These are phyloP conservation scores for Phytophthora rubi DNA, from an alignment of 352 stramenopile species.

Conservation along the genomic window DNA sequence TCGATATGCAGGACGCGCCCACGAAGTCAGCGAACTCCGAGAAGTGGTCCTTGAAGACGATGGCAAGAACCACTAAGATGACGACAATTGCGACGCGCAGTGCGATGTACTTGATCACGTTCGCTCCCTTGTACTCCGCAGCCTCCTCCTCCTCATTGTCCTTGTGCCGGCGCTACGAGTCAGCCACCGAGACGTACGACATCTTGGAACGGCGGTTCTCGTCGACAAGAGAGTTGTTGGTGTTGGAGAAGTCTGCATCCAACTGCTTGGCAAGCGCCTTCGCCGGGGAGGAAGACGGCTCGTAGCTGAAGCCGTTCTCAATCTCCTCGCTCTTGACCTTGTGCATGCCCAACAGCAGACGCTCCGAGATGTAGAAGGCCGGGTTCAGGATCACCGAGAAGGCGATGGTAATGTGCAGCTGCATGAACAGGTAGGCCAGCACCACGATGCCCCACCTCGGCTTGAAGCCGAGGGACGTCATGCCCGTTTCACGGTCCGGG, in stretches of 20 bases:
- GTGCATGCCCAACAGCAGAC: constrained; percentile 59
- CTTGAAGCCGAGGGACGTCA: constrained; percentile 49
- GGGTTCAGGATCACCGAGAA: constrained; percentile 55
- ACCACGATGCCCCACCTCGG: constrained; percentile 50
- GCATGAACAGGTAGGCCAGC: constrained; percentile 65
- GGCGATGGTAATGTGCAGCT: constrained; percentile 60
- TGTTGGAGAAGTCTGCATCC: constrained; percentile 24
- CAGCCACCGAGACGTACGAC: constrained; percentile 56
- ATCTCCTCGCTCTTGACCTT: constrained; percentile 35
- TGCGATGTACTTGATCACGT: constrained; percentile 41
- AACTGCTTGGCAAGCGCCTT: constrained; percentile 25
- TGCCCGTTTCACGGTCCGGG: constrained; percentile 33
- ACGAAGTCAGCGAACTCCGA: constrained; percentile 69
- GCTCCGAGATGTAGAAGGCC: constrained; percentile 54
- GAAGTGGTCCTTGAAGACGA: constrained; percentile 64
- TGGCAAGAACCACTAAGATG: constrained; percentile 45
- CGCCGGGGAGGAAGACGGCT: constrained; percentile 18
- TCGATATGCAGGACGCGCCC: constrained; percentile 59
- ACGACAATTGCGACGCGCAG: constrained; percentile 42
- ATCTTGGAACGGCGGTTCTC: constrained; percentile 41
- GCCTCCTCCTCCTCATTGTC: constrained; percentile 40
- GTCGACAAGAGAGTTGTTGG: constrained; percentile 13
- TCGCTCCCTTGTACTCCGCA: constrained; percentile 38
- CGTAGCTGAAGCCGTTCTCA: constrained; percentile 36
- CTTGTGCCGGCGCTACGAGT: constrained; percentile 44